Base-by-base conservation (phyloP, 2,329 filamentous ascomycete species). In the Clonostachys chloroleuca region DNA sequence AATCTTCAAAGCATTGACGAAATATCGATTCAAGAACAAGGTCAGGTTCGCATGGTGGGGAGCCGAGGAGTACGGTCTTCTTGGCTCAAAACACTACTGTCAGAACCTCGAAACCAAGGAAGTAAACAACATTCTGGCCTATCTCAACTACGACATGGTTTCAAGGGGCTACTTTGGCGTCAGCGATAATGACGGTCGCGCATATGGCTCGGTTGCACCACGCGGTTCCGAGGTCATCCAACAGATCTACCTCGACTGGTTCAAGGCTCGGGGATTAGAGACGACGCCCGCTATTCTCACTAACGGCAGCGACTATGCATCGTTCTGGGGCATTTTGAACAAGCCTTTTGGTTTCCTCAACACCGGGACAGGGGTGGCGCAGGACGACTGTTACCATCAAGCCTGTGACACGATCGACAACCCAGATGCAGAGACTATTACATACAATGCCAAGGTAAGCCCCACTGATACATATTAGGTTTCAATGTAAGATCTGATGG, bases 271-370 rank as follows among this genome's bases (percentile, higher is more conserved):
- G 51, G 64, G 68, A 9, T 56, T 68, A 10, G 49, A 62, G 14
- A 59, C 62, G 1, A 57, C 53, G 4, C 58, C 57, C 3, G 52
- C 53, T 2, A 54, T 54, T 2, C 48, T 64, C 0, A 60, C 54
- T 39, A 80, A 78, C 5, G 75, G 81, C 43, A 80, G 74, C 9
- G 82, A 86, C 56, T 84, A 85, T 52, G 78, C 75, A 35, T 60
- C 62, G 2, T 85, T 86, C 67, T 68, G 80, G 34, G 67, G 75
- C 39, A 66, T 73, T 24, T 74, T 78, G 33, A 48, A 57, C 13
- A 65, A 83, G 82, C 55, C 77, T 69, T 17, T 72, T 63, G 39
- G 79, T 66, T 80, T 80, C 13, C 66, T 85, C 18, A 80, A 80
- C 56, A 84, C 81, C 5, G 82, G 82, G 5, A 80, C 78, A 2